phyloP scores from a whole-genome alignment of 2,329 filamentous ascomycete species.

The Cordyceps cicadae region DNA sequence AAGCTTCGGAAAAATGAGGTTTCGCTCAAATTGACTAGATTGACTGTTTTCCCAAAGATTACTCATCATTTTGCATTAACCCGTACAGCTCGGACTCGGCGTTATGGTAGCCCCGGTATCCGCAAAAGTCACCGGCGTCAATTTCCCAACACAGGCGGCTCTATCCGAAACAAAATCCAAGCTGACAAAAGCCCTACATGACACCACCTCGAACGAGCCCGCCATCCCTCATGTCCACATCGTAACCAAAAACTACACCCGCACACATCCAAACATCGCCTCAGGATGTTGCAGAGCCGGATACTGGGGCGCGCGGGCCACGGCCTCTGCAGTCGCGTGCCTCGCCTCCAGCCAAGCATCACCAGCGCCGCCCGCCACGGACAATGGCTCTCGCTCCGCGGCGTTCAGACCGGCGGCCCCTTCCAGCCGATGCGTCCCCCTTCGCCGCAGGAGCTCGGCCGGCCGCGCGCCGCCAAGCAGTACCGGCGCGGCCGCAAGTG shows the following conservation, averaged over 20 bases:
- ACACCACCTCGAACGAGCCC: background rate
- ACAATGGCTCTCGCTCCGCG: conserved; percentile 15
- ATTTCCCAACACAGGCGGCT: background rate
- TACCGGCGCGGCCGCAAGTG: conserved; percentile 66
- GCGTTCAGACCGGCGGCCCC: conserved; percentile 27
- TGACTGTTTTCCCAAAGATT: background rate
- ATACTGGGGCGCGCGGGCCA: background rate
- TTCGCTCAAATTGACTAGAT: background rate
- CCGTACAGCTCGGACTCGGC: background rate
- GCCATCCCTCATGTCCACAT: background rate
- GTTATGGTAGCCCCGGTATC: conserved; percentile 1
- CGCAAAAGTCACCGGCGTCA: conserved; percentile 1
- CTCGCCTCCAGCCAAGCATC: background rate
- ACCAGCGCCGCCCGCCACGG: background rate
- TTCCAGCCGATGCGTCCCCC: conserved; percentile 67
- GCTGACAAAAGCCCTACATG: background rate
- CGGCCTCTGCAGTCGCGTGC: conserved; percentile 9
- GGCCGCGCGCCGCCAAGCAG: conserved; percentile 59
- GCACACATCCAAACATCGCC: background rate
- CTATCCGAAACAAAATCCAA: background rate
- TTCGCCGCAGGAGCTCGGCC: conserved; percentile 68
- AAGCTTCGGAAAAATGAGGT: background rate
- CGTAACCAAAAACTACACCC: background rate
- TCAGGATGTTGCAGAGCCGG: conserved; percentile 7
- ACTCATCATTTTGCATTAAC: background rate